Evolutionary conservation across 768 basidiomycete species (phyloP).

Genomic region (Rhodotorula babjevae): DNA sequence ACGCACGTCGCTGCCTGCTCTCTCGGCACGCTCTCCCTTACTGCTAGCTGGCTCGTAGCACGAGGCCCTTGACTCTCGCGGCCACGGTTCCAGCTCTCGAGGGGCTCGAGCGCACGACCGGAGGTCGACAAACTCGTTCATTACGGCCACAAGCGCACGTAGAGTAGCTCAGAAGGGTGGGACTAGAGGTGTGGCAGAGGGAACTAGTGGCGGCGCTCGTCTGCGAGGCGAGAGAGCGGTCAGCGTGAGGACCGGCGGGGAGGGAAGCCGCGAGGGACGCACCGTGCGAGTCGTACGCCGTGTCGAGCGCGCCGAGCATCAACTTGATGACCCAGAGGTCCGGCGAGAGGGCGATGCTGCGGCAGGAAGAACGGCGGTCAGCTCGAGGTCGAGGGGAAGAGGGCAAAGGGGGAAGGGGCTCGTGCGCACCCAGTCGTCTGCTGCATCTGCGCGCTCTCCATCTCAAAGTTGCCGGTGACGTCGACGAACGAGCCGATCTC

Average conservation of each 20-base stretch:
- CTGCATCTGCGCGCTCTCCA: conserved; percentile 12
- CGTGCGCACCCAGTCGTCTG: background rate
- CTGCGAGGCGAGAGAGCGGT: background rate
- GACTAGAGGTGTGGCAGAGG: too few species aligned
- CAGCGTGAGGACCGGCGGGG: background rate
- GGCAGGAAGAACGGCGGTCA: too few species aligned
- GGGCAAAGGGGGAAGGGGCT: background rate
- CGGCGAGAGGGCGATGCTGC: conserved; percentile 41
- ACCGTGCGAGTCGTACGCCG: background rate
- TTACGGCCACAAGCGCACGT: too few species aligned
- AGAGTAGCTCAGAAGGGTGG: background rate
- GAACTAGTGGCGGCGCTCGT: background rate
- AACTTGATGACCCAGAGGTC: conserved; percentile 48
- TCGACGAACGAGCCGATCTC: conserved; percentile 47
- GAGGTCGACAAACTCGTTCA: too few species aligned
- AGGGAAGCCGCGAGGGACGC: background rate
- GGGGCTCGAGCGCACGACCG: too few species aligned
- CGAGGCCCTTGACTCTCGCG: too few species aligned
- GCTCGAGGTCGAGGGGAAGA: background rate
- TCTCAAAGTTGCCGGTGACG: conserved; percentile 13
- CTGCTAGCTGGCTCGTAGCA: too few species aligned
- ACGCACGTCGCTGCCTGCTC: too few species aligned
- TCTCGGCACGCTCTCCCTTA: too few species aligned
- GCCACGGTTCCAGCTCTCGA: too few species aligned
- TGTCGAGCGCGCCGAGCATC: conserved; percentile 1